Conservation (phyloP, 257 asterid genomes). For the Mentha longifolia region DNA sequence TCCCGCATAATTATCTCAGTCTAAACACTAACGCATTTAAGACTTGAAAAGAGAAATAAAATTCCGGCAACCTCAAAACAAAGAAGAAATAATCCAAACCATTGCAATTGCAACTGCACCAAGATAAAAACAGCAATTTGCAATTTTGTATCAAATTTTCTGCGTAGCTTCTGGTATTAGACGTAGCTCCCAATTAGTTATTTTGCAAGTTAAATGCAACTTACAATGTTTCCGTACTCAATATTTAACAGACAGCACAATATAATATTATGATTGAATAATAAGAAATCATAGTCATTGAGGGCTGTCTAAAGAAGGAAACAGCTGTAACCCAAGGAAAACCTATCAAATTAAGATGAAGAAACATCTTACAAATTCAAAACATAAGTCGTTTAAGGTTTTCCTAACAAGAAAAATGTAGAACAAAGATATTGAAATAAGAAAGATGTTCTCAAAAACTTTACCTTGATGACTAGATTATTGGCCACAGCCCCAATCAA, state of each 20-base stretch:
- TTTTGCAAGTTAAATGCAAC: background rate
- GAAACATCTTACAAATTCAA: background rate
- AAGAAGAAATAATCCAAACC: slow-evolving; percentile 2
- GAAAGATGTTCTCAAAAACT: background rate
- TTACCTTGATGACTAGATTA: slow-evolving; percentile 91
- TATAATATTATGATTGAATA: slow-evolving; percentile 8
- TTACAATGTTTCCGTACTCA: background rate
- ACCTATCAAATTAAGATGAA: slow-evolving; percentile 9
- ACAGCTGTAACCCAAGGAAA: slow-evolving; percentile 4
- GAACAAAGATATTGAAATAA: background rate
- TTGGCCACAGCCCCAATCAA: slow-evolving; percentile 82
- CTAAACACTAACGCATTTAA: background rate
- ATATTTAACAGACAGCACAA: background rate
- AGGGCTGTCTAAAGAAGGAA: slow-evolving; percentile 3
- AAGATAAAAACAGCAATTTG: slow-evolving; percentile 8
- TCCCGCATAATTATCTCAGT: slow-evolving; percentile 1
- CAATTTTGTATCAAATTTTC: background rate
- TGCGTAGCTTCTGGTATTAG: slow-evolving; percentile 18
- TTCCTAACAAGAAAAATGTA: background rate
- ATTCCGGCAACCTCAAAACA: background rate
- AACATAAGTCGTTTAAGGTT: background rate
- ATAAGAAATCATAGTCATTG: background rate
- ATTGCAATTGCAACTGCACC: background rate
- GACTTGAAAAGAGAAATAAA: background rate
- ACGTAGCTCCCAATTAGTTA: background rate